These are phyloP conservation scores for Aspergillus transmontanensis DNA, from an alignment of 2,329 filamentous ascomycete species.

Conservation along the genomic window DNA sequence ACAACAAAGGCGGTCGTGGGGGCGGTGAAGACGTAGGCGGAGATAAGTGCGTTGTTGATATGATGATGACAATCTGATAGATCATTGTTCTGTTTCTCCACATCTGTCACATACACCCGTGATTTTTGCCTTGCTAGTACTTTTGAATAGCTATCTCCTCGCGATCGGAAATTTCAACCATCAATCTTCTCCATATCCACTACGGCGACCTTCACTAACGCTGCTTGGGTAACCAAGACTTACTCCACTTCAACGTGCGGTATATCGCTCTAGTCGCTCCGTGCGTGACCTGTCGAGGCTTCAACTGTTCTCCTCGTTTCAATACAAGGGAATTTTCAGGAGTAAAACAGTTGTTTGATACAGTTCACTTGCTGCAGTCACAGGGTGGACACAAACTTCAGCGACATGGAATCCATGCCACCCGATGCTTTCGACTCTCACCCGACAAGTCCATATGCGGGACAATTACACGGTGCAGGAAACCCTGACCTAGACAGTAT, in stretches of 20 bases:
- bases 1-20: neutral
- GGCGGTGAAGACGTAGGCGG: neutral
- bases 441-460: conserved; percentile 16
- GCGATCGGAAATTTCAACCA: neutral
- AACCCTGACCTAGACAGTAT: conserved; percentile 12
- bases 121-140: neutral
- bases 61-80: conserved; percentile 8
- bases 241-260: conserved; percentile 3
- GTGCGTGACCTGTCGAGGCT: neutral
- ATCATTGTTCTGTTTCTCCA: conserved; percentile 3
- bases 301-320: neutral
- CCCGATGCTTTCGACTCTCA: conserved; percentile 29
- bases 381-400: neutral
- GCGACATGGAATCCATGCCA: conserved; percentile 30
- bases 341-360: neutral
- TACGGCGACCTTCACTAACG: no score
- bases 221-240: neutral
- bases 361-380: neutral
- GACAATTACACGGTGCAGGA: conserved; percentile 9
- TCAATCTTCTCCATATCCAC: neutral
- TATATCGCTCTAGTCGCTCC: neutral
- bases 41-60: conserved; percentile 8
- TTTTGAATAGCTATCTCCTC: neutral
- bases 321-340: neutral
- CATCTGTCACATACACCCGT: neutral